Conservation (phyloP, 148 eudicot genomes). For the Rhododendron kiyosumense region DNA sequence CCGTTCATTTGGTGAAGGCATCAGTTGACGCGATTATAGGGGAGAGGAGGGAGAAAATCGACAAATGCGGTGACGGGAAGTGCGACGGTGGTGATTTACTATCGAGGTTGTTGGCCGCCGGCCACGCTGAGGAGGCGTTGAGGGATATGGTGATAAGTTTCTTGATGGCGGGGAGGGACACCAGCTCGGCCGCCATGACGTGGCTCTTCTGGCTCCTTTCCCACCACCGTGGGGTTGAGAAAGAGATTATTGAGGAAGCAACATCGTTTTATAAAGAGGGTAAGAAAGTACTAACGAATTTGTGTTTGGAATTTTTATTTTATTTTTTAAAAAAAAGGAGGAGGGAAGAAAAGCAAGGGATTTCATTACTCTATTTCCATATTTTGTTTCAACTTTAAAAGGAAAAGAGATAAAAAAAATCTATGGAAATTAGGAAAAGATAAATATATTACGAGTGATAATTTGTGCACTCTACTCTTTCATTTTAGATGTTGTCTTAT, state of each 20-base stretch:
- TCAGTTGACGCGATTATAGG: slow-evolving; percentile 36
- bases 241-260: slow-evolving; percentile 21
- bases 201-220: slow-evolving; percentile 69
- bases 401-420: too few species aligned
- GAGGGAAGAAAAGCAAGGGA: too few species aligned
- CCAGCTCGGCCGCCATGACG: slow-evolving; percentile 78
- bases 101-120: slow-evolving; percentile 47
- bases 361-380: too few species aligned
- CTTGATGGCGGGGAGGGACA: slow-evolving; percentile 80
- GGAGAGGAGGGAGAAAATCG: slow-evolving; percentile 18
- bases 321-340: too few species aligned
- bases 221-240: slow-evolving; percentile 20
- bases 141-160: slow-evolving; percentile 80
- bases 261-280: not conserved
- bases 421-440: too few species aligned
- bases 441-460: too few species aligned
- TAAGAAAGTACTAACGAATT: not conserved
- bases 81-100: slow-evolving; percentile 32
- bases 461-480: not conserved
- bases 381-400: too few species aligned
- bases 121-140: slow-evolving; percentile 31
- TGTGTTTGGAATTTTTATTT: too few species aligned
- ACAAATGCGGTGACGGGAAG: not conserved
- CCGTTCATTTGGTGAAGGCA: slow-evolving; percentile 30
- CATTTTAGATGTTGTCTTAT: not conserved